Evolutionary conservation across 352 stramenopile species (phyloP).

Genomic region (Elongisporangium anandrum): DNA sequence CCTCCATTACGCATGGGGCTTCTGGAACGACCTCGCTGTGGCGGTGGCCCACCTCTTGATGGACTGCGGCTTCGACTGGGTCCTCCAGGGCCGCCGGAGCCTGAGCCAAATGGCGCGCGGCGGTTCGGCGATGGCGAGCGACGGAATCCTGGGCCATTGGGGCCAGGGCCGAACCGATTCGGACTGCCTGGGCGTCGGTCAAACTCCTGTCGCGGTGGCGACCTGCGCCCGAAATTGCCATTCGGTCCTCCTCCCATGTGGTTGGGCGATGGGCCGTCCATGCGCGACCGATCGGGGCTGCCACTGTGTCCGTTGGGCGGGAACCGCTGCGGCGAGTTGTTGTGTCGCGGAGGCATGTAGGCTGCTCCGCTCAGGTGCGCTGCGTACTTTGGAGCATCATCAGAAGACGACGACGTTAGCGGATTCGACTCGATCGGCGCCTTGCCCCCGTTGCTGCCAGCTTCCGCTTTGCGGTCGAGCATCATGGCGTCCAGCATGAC

Average conservation of each 20-base stretch:
- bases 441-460: not conserved
- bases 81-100: conserved; percentile 1
- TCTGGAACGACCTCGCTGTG: not conserved
- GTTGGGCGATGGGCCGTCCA: not conserved
- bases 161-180: not conserved
- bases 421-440: not conserved
- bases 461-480: not conserved
- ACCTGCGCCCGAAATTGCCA: not conserved
- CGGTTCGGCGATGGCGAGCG: conserved; percentile 6
- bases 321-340: not conserved
- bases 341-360: not conserved
- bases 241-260: not conserved
- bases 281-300: not conserved
- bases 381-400: not conserved
- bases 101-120: conserved; percentile 3
- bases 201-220: conserved; percentile 6
- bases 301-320: not conserved
- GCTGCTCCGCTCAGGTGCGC: not conserved
- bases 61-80: not conserved
- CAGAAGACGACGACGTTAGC: not conserved
- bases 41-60: not conserved
- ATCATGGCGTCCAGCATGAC: not conserved
- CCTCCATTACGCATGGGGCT: not conserved
- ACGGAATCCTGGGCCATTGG: not conserved
- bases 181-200: conserved; percentile 1